phyloP scores from a whole-genome alignment of 768 basidiomycete species.

The Trametes sanguinea region DNA sequence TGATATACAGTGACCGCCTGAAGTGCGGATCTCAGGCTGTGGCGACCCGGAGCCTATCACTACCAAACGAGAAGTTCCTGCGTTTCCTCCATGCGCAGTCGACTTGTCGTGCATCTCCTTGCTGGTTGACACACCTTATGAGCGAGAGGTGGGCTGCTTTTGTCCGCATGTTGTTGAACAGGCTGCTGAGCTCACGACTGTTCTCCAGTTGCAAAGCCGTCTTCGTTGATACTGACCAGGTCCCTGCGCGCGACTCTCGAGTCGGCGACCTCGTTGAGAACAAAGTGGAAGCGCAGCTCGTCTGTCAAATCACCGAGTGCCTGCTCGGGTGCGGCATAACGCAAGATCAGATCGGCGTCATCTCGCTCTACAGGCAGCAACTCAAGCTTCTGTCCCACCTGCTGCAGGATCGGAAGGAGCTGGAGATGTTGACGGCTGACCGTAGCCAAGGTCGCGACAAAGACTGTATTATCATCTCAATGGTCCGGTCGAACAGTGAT shows the following conservation, averaged over 20 bases:
- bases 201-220: constrained; percentile 72
- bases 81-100: constrained; percentile 44
- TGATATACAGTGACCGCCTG: constrained; percentile 80
- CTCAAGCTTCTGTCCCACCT: constrained; percentile 82
- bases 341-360: constrained; percentile 77
- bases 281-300: constrained; percentile 70
- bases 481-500: constrained; percentile 84
- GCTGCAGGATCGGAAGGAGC: constrained; percentile 51
- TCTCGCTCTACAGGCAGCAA: constrained; percentile 94
- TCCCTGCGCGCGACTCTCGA: constrained; percentile 79
- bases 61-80: constrained; percentile 53
- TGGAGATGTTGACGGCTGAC: constrained; percentile 92
- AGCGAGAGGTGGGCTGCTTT: constrained; percentile 56
- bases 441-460: constrained; percentile 95
- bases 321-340: constrained; percentile 65
- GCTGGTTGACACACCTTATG: constrained; percentile 73
- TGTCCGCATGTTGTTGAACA: background rate
- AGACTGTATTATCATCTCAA: constrained; percentile 91
- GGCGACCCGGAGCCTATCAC: constrained; percentile 54
- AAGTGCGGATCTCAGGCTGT: constrained; percentile 77
- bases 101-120: constrained; percentile 39
- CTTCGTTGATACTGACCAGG: constrained; percentile 89
- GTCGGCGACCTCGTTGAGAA: constrained; percentile 93
- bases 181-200: too few species aligned
- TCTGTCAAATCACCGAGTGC: constrained; percentile 66